Percentiles rank a stretch among this genome's conserved stretches.
Evolutionary conservation across 768 basidiomycete genomes (phyloP).

Genomic region (Pholiota molesta): DNA sequence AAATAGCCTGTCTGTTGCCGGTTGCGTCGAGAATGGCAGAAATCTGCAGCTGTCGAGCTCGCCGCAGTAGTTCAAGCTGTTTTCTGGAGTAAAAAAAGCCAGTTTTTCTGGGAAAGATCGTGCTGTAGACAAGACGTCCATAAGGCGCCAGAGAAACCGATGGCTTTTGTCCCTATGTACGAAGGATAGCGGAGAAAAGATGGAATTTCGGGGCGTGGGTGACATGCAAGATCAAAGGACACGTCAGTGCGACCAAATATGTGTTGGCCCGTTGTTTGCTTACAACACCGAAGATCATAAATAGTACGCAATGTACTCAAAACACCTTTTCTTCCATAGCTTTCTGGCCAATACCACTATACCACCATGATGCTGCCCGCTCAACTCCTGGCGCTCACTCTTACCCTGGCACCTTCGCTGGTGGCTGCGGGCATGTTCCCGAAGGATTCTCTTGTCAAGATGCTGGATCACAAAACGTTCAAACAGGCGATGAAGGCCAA

Average conservation of each 20-base stretch:
- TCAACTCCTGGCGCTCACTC: slow-evolving; percentile 39
- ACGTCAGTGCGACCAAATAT: slow-evolving; percentile 20
- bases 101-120: not conserved
- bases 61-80: not conserved
- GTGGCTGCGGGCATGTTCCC: slow-evolving; percentile 53
- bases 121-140: not conserved
- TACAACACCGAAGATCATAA: slow-evolving; percentile 16
- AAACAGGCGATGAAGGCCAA: slow-evolving; percentile 74
- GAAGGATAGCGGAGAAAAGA: slow-evolving; percentile 13
- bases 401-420: slow-evolving; percentile 47
- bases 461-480: slow-evolving; percentile 71
- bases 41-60: not conserved
- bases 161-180: not conserved
- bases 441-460: slow-evolving; percentile 65
- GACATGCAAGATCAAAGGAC: slow-evolving; percentile 17
- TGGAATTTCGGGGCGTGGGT: slow-evolving; percentile 18
- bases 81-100: not conserved
- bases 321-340: not conserved
- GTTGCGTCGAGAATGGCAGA: not conserved
- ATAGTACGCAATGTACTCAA: slow-evolving; percentile 12
- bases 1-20: slow-evolving; percentile 11
- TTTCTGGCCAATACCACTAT: not conserved
- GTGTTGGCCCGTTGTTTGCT: slow-evolving; percentile 12
- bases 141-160: not conserved
- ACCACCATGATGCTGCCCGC: slow-evolving; percentile 36